Conservation (phyloP, 805 yeast species). For the Candida sonorensis region DNA sequence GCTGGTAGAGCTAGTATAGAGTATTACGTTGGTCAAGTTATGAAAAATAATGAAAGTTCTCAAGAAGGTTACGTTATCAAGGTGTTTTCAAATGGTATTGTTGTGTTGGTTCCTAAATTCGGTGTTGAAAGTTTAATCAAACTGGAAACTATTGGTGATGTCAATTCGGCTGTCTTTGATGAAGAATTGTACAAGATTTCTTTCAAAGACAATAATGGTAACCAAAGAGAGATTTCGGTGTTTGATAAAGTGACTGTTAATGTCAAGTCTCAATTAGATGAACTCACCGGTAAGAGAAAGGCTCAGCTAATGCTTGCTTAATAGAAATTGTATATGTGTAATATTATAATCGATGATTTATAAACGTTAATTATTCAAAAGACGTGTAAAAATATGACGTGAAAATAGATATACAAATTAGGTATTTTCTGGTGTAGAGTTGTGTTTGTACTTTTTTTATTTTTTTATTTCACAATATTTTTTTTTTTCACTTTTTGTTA, state of each 20-base stretch:
- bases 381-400: too few species aligned
- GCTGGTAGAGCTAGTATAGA: constrained; percentile 98
- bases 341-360: too few species aligned
- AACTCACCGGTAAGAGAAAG: constrained; percentile 85
- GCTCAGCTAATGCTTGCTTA: constrained; percentile 65
- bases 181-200: constrained; percentile 71
- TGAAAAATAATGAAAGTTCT: constrained; percentile 71
- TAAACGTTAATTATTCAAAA: too few species aligned
- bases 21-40: constrained; percentile 96
- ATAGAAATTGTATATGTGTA: too few species aligned
- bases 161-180: constrained; percentile 54
- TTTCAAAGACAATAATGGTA: constrained; percentile 39
- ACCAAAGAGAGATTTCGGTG: constrained; percentile 41
- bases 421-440: too few species aligned
- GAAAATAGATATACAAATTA: too few species aligned
- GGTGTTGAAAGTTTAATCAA: constrained; percentile 94
- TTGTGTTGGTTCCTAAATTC: constrained; percentile 88
- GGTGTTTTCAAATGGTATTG: constrained; percentile 91
- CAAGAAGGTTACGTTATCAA: constrained; percentile 91
- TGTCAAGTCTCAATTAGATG: constrained; percentile 77
- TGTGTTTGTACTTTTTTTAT: too few species aligned
- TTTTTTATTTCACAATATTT: too few species aligned
- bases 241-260: constrained; percentile 84
- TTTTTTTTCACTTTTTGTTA: too few species aligned
- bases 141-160: constrained; percentile 66